Evolutionary conservation across 1,284 basidiomycete species (phyloP).

Genomic region (Naganishia albida): DNA sequence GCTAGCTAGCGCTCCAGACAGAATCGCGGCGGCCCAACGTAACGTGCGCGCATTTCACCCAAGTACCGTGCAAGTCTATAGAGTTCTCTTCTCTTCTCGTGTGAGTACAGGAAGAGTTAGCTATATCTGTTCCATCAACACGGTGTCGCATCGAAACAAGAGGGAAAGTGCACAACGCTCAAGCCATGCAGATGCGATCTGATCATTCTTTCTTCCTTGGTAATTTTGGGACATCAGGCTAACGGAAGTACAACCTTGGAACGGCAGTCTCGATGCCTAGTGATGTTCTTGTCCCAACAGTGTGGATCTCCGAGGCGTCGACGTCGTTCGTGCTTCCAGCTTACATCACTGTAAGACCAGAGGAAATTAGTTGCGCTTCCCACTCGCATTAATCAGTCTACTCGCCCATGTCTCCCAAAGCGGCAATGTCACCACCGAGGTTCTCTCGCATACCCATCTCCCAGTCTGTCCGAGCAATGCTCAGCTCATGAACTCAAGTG

Average conservation of each 20-base stretch:
- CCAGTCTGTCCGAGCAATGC: constrained; percentile 50
- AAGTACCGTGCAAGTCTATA: too few relatives aligned
- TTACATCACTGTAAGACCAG: not conserved
- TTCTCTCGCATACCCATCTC: constrained; percentile 59
- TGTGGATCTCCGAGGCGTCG: not conserved
- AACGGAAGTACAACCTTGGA: not conserved
- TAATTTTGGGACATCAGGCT: not conserved
- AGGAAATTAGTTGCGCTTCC: too few relatives aligned
- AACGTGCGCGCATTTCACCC: too few relatives aligned
- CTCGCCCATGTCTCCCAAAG: constrained; percentile 53
- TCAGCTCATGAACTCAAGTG: constrained; percentile 21
- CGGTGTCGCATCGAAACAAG: not conserved
- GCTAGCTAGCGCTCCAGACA: too few relatives aligned
- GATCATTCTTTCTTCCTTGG: not conserved
- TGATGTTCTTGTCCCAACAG: not conserved
- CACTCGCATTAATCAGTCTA: not conserved
- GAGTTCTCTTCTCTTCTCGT: too few relatives aligned
- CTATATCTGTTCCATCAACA: not conserved
- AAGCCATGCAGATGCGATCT: not conserved
- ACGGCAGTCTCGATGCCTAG: constrained; percentile 2
- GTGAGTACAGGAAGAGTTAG: too few relatives aligned
- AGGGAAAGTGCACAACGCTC: not conserved
- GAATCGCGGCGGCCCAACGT: too few relatives aligned
- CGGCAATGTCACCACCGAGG: constrained; percentile 55
- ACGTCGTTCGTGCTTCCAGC: not conserved